Percentiles rank a stretch among this genome's conserved stretches.
phyloP scores from a whole-genome alignment of 2,329 filamentous ascomycete species.

The Epichloe coenophiala region DNA sequence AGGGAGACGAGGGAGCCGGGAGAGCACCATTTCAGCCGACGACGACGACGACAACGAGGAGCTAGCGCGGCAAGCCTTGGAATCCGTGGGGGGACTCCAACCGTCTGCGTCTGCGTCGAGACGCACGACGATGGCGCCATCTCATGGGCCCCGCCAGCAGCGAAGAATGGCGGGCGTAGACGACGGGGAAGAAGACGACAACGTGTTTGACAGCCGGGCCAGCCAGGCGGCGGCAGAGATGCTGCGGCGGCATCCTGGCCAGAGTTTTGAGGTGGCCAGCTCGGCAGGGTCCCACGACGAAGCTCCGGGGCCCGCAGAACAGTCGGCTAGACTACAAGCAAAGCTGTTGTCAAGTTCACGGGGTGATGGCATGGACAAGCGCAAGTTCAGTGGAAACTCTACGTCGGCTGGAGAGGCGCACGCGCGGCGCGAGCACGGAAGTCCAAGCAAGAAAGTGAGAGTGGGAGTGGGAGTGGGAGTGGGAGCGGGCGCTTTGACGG shows the following conservation, averaged over 20 bases:
- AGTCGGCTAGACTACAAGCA: conserved; percentile 34
- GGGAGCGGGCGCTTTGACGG: conserved; percentile 26
- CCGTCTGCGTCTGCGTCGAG: conserved; percentile 11
- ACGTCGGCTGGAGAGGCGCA: conserved; percentile 19
- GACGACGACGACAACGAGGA: conserved; percentile 32
- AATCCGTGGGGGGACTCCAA: conserved; percentile 34
- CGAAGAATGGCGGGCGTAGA: conserved; percentile 9
- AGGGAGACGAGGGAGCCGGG: conserved; percentile 51
- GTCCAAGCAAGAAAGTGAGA: conserved; percentile 38
- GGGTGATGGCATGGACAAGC: conserved; percentile 32
- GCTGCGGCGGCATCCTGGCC: conserved; percentile 46
- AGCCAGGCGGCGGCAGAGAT: conserved; percentile 65
- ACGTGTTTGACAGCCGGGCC: conserved; percentile 60
- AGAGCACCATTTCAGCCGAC: conserved; percentile 66
- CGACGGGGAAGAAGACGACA: conserved; percentile 28
- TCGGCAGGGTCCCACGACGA: conserved; percentile 29
- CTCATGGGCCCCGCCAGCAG: conserved; percentile 6
- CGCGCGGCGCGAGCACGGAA: conserved; percentile 23
- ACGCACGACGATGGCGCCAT: conserved; percentile 13
- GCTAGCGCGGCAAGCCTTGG: conserved; percentile 38
- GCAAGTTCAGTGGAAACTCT: conserved; percentile 30
- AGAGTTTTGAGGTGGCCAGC: conserved; percentile 37
- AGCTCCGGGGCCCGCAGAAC: conserved; percentile 30
- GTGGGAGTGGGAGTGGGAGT: conserved; percentile 25
- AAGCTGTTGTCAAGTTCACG: conserved; percentile 34